A percentile compares a stretch with the other conserved stretches of the same genome.
Conservation (phyloP, 2,329 filamentous ascomycete species). For the Fusarium dlaminii region DNA sequence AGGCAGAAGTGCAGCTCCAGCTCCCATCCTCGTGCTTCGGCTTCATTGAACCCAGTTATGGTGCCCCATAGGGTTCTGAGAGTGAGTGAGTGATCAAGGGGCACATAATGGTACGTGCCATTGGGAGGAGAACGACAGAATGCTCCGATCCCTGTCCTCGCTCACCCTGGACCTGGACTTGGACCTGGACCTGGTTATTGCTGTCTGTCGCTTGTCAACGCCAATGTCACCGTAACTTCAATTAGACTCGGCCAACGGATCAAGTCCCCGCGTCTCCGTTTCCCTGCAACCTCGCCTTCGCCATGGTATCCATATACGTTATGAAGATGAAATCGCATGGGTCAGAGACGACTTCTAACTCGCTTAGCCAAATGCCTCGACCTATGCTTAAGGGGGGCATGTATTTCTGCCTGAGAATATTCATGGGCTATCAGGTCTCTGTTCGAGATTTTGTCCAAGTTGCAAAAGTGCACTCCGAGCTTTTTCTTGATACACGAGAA, state of each 20-base stretch:
- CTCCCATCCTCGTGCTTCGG: not conserved
- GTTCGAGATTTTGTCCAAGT: not conserved
- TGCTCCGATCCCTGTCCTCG: slow-evolving; percentile 4
- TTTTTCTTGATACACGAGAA: not conserved
- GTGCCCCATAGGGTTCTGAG: slow-evolving; percentile 5
- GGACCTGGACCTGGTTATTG: not conserved
- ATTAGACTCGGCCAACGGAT: slow-evolving; percentile 20
- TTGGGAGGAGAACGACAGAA: not conserved
- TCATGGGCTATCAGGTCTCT: not conserved
- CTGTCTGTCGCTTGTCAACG: slow-evolving; percentile 4
- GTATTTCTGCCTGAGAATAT: not conserved
- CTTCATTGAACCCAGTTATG: not conserved
- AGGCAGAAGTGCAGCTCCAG: not conserved
- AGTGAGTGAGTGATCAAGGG: not conserved
- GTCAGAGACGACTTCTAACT: slow-evolving; percentile 1
- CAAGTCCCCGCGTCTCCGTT: slow-evolving; percentile 20
- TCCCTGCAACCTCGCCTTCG: not conserved
- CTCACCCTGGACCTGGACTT: not conserved
- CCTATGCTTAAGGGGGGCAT: not conserved
- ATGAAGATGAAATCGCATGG: not conserved
- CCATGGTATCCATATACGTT: not conserved
- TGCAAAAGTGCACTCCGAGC: slow-evolving; percentile 4
- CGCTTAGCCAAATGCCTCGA: slow-evolving; percentile 1
- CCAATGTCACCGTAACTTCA: slow-evolving; percentile 1
- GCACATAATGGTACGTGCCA: slow-evolving; percentile 18